These are phyloP conservation scores for Akebia trifoliata DNA, from an alignment of 164 flowering plant genomes.

Conservation along the genomic window DNA sequence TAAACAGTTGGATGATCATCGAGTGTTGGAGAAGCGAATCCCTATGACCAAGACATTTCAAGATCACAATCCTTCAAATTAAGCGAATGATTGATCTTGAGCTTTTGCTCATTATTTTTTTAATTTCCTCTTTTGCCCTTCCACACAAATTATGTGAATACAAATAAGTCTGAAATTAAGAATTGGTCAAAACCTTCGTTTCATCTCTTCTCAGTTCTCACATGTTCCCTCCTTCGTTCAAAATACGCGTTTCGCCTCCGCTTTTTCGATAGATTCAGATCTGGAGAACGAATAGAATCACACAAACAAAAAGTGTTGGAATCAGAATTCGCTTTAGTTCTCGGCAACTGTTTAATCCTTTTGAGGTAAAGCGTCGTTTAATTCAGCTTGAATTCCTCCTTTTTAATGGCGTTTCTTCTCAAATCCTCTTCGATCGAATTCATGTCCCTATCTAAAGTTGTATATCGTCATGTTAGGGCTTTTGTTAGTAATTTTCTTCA, in stretches of 20 bases:
- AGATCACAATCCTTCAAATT: too few species aligned
- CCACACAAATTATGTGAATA: too few species aligned
- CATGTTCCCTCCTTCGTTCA: not conserved
- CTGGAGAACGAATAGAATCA: conserved; percentile 1
- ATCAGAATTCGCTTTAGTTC: conserved; percentile 3
- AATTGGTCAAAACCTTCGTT: too few species aligned
- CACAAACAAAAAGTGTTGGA: not conserved
- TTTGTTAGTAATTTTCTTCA: not conserved
- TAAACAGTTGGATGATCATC: too few species aligned
- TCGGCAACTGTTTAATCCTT: not conserved
- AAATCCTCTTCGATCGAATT: not conserved
- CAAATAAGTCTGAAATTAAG: too few species aligned
- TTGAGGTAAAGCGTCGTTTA: conserved; percentile 2
- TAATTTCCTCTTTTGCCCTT: too few species aligned
- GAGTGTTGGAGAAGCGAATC: too few species aligned
- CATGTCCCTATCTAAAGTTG: not conserved
- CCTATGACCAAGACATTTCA: too few species aligned
- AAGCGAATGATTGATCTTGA: too few species aligned
- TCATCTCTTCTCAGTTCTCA: not conserved
- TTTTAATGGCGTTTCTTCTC: not conserved
- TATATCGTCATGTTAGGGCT: not conserved
- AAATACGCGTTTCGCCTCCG: not conserved
- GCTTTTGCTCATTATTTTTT: too few species aligned
- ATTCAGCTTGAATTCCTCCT: not conserved
- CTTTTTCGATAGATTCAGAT: not conserved